Conservation (phyloP, 495 filamentous ascomycete species). For the Hyaloscypha hepaticicola region DNA sequence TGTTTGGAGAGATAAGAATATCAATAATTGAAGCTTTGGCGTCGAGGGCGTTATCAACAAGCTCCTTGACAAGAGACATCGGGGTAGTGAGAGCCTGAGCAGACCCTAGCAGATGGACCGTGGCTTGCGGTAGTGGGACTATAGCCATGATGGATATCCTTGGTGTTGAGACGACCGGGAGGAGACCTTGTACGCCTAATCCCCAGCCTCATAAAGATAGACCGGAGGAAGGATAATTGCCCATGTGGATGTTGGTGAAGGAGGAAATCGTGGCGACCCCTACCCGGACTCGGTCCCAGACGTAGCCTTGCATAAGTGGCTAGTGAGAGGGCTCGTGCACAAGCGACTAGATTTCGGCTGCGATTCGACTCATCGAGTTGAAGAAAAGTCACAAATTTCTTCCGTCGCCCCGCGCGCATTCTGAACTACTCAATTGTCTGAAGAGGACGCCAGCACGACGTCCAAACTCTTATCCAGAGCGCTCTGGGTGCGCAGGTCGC, state of each 20-base stretch:
- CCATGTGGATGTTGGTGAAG: background rate
- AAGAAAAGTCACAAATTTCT: background rate
- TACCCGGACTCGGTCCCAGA: background rate
- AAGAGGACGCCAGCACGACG: slow-evolving; percentile 39
- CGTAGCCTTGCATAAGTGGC: slow-evolving; percentile 15
- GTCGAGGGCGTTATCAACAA: slow-evolving; percentile 90
- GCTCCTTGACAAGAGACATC: slow-evolving; percentile 78
- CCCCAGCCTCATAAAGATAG: background rate
- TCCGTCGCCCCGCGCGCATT: background rate
- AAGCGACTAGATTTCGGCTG: background rate
- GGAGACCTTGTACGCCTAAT: background rate
- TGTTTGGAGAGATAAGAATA: slow-evolving; percentile 72
- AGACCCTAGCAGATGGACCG: slow-evolving; percentile 68
- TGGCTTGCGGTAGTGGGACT: slow-evolving; percentile 60
- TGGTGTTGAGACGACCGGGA: background rate
- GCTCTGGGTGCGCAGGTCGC: slow-evolving; percentile 41
- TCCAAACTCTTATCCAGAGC: slow-evolving; percentile 37
- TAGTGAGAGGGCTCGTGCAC: background rate
- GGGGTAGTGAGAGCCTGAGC: slow-evolving; percentile 71
- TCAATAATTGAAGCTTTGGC: slow-evolving; percentile 71
- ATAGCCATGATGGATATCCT: slow-evolving; percentile 41
- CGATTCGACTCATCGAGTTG: slow-evolving; percentile 9
- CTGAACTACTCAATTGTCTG: slow-evolving; percentile 18
- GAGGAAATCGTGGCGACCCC: background rate
- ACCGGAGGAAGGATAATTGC: background rate